A percentile compares a stretch with the other conserved stretches of the same genome.
Conservation (phyloP, 352 stramenopile genomes). For the Globisporangium abappressorium region DNA sequence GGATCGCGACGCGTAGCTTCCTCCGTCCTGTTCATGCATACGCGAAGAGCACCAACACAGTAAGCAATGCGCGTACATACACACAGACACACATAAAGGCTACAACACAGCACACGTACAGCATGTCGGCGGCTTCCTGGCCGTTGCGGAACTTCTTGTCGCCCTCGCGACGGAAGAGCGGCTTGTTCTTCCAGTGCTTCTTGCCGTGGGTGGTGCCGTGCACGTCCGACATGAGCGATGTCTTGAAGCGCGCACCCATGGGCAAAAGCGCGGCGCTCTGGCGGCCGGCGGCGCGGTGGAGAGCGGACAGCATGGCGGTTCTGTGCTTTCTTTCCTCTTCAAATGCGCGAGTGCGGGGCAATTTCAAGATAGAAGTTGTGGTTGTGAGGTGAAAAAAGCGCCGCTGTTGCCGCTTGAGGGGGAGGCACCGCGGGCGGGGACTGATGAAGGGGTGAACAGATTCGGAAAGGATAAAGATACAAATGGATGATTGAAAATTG, state of each 20-base stretch:
- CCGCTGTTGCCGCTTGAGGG: constrained; percentile 2
- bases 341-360: neutral
- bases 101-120: constrained; percentile 33
- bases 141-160: constrained; percentile 96
- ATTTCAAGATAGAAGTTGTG: neutral
- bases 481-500: no score
- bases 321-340: neutral
- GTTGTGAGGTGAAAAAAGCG: constrained; percentile 9
- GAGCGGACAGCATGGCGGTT: constrained; percentile 27
- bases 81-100: neutral
- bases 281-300: constrained; percentile 20
- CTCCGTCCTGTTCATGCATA: constrained; percentile 35
- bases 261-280: constrained; percentile 16
- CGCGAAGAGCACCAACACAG: neutral
- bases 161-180: constrained; percentile 94
- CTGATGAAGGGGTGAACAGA: neutral
- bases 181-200: constrained; percentile 96
- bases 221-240: constrained; percentile 86
- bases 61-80: neutral
- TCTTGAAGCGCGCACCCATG: constrained; percentile 27
- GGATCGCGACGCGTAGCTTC: constrained; percentile 75
- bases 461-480: neutral
- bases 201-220: constrained; percentile 86
- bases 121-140: constrained; percentile 94
- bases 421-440: neutral